Base-by-base conservation (phyloP, 176 grass and related monocot genomes). In the Triticum timopheevii region DNA sequence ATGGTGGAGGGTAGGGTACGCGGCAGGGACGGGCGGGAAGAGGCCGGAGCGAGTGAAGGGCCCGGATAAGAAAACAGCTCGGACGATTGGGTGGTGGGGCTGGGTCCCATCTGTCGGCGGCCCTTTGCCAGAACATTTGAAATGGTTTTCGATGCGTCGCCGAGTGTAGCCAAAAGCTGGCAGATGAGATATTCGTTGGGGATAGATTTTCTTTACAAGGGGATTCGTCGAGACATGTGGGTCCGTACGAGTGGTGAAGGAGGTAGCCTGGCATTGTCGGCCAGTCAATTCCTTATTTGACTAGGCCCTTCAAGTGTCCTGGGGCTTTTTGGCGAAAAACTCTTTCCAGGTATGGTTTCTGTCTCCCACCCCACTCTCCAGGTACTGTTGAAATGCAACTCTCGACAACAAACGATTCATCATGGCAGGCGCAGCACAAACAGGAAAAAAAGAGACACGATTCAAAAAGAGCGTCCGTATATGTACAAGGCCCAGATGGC, bases 261-360 rank as follows among this genome's bases (percentile, higher is more conserved):
- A 16, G 73, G 45, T 45, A 77, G 74, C 74, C 74, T 77, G 49
- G 74, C 49, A 1, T 56, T 77, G 74, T 77, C 19, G 65, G 42
- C 7, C 65, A 22, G 64, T n/a, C 17, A 12, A 49, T 67, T 20
- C 40, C 40, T n/a, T 1, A 13, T 81, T 69, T 61, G 65, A 34
- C 45, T 54, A 31, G 64, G 6, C 39, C 24, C 44, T 28, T 34
- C 38, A 45, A 45, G 56, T 7, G 50, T 54, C 19, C 39, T 1
- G 38, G 22, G 12, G 34, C n/a, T 40, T 47, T 47, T 22, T 20
- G 1, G 63, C 58, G 0, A 31, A 28, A 10, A 7, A 49, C 17
- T 8, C 56, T 68, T 23, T 68, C 1, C 40, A 52, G 42, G 17
- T 69, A 3, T 56, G 13, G 65, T 1, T 16, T 19, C n/a, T 25